phyloP scores from a whole-genome alignment of 2,329 filamentous ascomycete species.

The Thielaviopsis populi region DNA sequence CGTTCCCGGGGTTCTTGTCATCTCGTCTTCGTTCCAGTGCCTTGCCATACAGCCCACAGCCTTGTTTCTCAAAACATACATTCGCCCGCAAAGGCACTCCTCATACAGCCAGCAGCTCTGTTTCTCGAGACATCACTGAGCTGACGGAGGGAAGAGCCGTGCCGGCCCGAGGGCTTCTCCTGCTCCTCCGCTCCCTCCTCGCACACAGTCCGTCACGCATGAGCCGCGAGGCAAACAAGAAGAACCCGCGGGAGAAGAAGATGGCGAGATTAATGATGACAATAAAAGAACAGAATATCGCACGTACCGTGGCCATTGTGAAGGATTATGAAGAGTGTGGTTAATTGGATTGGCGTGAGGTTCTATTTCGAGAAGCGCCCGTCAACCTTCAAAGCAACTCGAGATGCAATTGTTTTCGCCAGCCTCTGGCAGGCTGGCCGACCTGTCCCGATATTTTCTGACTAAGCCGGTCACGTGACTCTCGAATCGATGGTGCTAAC shows the following conservation, averaged over 20 bases:
- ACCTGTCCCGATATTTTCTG: slow-evolving; percentile 15
- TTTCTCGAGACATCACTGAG: background rate
- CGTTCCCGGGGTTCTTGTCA: too few relatives aligned
- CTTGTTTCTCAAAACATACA: background rate
- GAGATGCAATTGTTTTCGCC: slow-evolving; percentile 16
- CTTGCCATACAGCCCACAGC: background rate
- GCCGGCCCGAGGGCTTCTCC: background rate
- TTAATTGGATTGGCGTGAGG: slow-evolving; percentile 33
- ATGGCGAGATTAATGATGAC: background rate
- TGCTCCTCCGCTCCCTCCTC: background rate
- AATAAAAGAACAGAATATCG: background rate
- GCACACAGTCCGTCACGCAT: background rate
- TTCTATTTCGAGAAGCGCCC: slow-evolving; percentile 8
- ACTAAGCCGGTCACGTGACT: slow-evolving; percentile 16
- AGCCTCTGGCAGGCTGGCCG: slow-evolving; percentile 12
- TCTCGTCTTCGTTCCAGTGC: too few relatives aligned
- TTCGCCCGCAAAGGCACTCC: too few relatives aligned
- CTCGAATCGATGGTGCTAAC: background rate
- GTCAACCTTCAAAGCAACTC: slow-evolving; percentile 1
- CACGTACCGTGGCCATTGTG: slow-evolving; percentile 58
- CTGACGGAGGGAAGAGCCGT: background rate
- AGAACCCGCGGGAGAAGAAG: background rate
- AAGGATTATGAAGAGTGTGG: slow-evolving; percentile 32
- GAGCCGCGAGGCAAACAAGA: background rate
- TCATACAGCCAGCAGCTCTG: background rate